Evolutionary conservation across 176 grass and related monocot genomes (phyloP).

Genomic region (Oryza brachyantha): DNA sequence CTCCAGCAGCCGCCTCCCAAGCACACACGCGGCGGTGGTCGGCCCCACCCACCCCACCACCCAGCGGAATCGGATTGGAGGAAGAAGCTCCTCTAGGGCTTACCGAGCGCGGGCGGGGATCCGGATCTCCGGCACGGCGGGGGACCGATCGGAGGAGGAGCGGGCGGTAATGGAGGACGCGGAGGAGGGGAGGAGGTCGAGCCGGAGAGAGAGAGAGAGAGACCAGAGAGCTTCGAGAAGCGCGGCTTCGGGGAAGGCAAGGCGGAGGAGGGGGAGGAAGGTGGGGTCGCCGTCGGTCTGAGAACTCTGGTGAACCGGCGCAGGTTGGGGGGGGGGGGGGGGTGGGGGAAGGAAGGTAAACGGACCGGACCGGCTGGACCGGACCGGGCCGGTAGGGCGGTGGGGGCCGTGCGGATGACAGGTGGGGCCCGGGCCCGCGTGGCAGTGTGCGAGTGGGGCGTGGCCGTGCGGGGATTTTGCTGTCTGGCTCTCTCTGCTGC

Average conservation of each 20-base stretch:
- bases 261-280: conserved; percentile 42
- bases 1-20: not conserved
- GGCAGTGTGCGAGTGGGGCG: not conserved
- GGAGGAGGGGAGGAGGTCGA: not conserved
- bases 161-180: not conserved
- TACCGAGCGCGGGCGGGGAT: conserved; percentile 6
- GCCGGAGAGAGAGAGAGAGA: too few relatives aligned
- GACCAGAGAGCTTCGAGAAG: conserved; percentile 23
- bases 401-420: conserved; percentile 13
- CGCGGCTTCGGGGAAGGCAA: conserved; percentile 39
- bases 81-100: conserved; percentile 28
- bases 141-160: not conserved
- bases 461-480: not conserved
- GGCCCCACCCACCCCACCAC: not conserved
- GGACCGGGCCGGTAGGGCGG: too few relatives aligned
- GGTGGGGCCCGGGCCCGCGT: not conserved
- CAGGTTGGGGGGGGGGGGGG: too few relatives aligned
- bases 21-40: not conserved
- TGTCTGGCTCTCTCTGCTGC: not conserved
- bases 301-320: conserved; percentile 19
- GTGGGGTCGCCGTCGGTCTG: conserved; percentile 33
- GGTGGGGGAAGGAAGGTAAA: too few relatives aligned
- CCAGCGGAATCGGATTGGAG: conserved; percentile 11
- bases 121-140: conserved; percentile 33
- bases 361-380: too few relatives aligned